Evolutionary conservation across 164 flowering plant genomes (phyloP).

Genomic region (Vitis cinerea): DNA sequence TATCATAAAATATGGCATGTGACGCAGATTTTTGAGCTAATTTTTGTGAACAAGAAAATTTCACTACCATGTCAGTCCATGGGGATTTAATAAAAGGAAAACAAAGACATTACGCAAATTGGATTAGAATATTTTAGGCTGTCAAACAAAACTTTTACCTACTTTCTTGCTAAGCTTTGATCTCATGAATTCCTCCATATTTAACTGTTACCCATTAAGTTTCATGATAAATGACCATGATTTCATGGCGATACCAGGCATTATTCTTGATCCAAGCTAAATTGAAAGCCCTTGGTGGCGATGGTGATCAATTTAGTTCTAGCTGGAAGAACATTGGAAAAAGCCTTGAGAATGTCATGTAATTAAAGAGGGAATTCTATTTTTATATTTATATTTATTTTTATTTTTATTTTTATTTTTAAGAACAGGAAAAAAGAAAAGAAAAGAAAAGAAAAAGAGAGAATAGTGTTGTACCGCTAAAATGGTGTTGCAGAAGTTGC

Average conservation of each 20-base stretch:
- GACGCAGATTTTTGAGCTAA: neutral
- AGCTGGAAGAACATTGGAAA: too few species aligned
- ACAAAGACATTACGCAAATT: neutral
- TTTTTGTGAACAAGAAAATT: neutral
- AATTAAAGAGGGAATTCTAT: neutral
- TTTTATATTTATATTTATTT: neutral
- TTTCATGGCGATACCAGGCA: neutral
- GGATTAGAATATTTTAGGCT: neutral
- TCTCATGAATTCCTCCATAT: neutral
- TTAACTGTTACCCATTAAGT: neutral
- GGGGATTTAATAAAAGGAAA: too few species aligned
- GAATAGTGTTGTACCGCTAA: constrained; percentile 67
- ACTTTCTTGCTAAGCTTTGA: neutral
- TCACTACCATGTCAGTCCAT: too few species aligned
- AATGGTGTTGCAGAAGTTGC: constrained; percentile 97
- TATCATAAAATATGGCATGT: constrained; percentile 14
- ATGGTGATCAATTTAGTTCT: too few species aligned
- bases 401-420: neutral
- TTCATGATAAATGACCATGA: neutral
- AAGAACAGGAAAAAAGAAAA: neutral
- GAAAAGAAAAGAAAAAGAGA: constrained; percentile 1
- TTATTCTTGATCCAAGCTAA: neutral
- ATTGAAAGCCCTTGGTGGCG: neutral
- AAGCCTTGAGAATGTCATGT: too few species aligned
- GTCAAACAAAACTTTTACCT: neutral